Conservation (phyloP, 208 protist genomes). For the Leishmania turanica region DNA sequence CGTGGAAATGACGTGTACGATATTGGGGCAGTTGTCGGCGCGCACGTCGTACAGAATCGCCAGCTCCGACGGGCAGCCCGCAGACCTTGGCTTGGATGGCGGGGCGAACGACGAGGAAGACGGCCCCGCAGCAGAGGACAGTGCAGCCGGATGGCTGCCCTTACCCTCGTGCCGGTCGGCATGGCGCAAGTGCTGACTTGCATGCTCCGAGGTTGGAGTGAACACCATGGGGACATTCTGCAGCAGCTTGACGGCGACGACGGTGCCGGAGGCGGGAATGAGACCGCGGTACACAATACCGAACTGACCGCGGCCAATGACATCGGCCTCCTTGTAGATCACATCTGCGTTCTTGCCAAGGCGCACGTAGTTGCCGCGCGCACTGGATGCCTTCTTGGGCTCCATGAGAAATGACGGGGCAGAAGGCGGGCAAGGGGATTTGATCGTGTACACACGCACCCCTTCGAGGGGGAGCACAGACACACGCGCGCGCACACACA, state of each 20-base stretch:
- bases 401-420: background rate
- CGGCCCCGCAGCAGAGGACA: background rate
- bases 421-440: background rate
- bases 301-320: conserved; percentile 59
- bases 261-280: conserved; percentile 17
- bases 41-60: conserved; percentile 38
- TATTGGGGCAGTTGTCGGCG: conserved; percentile 42
- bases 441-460: background rate
- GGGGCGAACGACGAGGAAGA: background rate
- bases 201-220: conserved; percentile 3
- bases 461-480: background rate
- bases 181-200: conserved; percentile 3
- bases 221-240: conserved; percentile 19
- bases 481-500: background rate
- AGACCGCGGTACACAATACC: conserved; percentile 56
- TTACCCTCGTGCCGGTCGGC: background rate
- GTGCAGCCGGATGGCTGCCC: background rate
- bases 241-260: conserved; percentile 64
- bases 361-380: conserved; percentile 10
- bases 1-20: conserved; percentile 32
- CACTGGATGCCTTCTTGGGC: background rate
- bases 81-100: conserved; percentile 1
- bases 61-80: conserved; percentile 27
- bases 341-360: conserved; percentile 38
- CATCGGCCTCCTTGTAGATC: conserved; percentile 36